These are phyloP conservation scores for Ustilago sp. DNA, from an alignment of 1,284 basidiomycete species.

Conservation along the genomic window DNA sequence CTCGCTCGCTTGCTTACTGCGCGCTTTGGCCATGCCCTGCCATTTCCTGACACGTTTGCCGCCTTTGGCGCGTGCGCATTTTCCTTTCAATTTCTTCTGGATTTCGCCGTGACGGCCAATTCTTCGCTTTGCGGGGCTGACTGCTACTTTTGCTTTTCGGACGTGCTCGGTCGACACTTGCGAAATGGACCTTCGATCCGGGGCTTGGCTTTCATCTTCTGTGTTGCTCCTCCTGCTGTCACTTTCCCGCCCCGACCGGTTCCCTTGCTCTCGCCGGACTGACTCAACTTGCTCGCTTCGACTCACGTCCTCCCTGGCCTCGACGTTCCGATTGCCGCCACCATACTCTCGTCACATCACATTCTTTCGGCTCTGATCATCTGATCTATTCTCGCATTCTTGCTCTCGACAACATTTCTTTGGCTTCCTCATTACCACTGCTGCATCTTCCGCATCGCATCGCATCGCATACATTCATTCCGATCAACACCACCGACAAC, in stretches of 20 bases:
- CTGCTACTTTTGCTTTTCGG: constrained; percentile 22
- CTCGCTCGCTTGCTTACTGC: constrained; percentile 1
- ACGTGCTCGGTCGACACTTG: constrained; percentile 34
- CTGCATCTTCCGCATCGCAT: not conserved
- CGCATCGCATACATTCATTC: too few species aligned
- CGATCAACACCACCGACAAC: not conserved
- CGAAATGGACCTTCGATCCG: constrained; percentile 1
- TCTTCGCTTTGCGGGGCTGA: not conserved
- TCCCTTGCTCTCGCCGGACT: constrained; percentile 19
- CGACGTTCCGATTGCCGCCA: not conserved
- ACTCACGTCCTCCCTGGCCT: constrained; percentile 7
- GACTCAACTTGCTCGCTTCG: constrained; percentile 18
- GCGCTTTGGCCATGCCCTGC: not conserved
- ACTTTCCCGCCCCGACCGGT: constrained; percentile 9
- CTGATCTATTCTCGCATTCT: not conserved
- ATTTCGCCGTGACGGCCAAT: constrained; percentile 20
- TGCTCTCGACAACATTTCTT: not conserved
- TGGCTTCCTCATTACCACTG: not conserved
- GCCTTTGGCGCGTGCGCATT: constrained; percentile 5
- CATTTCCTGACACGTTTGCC: not conserved
- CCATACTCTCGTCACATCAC: constrained; percentile 1
- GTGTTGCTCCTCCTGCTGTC: not conserved
- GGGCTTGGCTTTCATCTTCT: constrained; percentile 6
- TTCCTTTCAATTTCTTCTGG: constrained; percentile 1
- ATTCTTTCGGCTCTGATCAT: not conserved